Conservation (phyloP, 352 stramenopile genomes). For the Phytophthora idaei region DNA sequence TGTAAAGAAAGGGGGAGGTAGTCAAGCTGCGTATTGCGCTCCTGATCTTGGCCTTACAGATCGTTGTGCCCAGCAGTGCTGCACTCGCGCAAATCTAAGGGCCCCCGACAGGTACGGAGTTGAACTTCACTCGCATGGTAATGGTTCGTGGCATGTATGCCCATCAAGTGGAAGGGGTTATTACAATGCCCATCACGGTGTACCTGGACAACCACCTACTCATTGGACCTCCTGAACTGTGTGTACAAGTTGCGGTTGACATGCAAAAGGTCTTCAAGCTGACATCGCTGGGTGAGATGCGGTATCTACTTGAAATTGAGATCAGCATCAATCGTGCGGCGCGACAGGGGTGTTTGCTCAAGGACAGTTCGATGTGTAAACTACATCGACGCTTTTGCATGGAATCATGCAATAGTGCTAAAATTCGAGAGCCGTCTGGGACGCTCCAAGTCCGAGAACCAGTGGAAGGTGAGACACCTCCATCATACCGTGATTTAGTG, state of each 20-base stretch:
- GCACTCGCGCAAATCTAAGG: too few species aligned
- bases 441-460: background rate
- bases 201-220: constrained; percentile 7
- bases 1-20: too few species aligned
- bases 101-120: background rate
- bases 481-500: background rate
- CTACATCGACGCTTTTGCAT: background rate
- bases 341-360: background rate
- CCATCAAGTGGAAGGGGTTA: constrained; percentile 5
- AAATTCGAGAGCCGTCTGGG: background rate
- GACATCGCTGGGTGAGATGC: background rate
- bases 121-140: background rate
- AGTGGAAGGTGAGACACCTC: background rate
- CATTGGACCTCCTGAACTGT: background rate
- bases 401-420: background rate
- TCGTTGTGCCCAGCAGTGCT: too few species aligned
- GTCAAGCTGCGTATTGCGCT: too few species aligned
- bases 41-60: too few species aligned
- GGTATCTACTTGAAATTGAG: background rate
- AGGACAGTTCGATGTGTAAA: background rate
- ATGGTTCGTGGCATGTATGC: background rate
- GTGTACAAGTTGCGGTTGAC: background rate
- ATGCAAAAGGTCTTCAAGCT: background rate
- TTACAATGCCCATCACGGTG: constrained; percentile 16
- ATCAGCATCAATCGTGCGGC: background rate